These are phyloP conservation scores for Colletotrichum plurivorum DNA, from an alignment of 2,329 filamentous ascomycete genomes.

Conservation along the genomic window DNA sequence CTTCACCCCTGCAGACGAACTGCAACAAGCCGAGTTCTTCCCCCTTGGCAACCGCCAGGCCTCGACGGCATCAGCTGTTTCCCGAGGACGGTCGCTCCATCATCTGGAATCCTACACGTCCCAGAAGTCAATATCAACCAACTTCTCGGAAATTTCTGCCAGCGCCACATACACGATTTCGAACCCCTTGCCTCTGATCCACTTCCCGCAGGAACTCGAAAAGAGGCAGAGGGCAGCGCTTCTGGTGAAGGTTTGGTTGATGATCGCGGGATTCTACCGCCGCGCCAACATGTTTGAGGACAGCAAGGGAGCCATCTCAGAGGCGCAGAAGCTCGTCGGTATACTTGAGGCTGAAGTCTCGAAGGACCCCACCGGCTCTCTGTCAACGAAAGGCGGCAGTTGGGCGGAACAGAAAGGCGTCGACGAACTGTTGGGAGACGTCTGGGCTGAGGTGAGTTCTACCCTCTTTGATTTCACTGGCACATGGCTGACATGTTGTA, in stretches of 20 bases:
- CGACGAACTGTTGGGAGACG: slow-evolving; percentile 87
- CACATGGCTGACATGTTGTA: slow-evolving; percentile 54
- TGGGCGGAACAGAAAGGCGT: slow-evolving; percentile 88
- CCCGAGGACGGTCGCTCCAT: slow-evolving; percentile 58
- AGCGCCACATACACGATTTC: slow-evolving; percentile 61
- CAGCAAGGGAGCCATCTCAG: slow-evolving; percentile 81
- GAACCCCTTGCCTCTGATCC: slow-evolving; percentile 64
- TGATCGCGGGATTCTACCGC: slow-evolving; percentile 90
- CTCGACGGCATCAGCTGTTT: slow-evolving; percentile 57
- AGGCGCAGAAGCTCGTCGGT: slow-evolving; percentile 84
- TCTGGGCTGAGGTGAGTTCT: slow-evolving; percentile 81
- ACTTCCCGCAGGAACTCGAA: slow-evolving; percentile 69
- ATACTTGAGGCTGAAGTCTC: slow-evolving; percentile 77
- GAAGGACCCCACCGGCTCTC: slow-evolving; percentile 73
- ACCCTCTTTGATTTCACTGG: not conserved
- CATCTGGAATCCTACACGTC: slow-evolving; percentile 63
- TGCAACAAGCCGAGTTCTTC: slow-evolving; percentile 59
- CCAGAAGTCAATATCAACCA: slow-evolving; percentile 55
- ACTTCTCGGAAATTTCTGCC: slow-evolving; percentile 55
- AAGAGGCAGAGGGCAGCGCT: slow-evolving; percentile 65
- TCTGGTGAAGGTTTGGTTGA: slow-evolving; percentile 88
- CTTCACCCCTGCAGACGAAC: slow-evolving; percentile 63
- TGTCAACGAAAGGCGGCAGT: slow-evolving; percentile 73
- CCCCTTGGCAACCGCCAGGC: slow-evolving; percentile 58
- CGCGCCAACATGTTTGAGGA: slow-evolving; percentile 86